A percentile compares a stretch with the other conserved stretches of the same genome.
Evolutionary conservation across 805 yeast species (phyloP).

Genomic region (Ogataea degrootiae): DNA sequence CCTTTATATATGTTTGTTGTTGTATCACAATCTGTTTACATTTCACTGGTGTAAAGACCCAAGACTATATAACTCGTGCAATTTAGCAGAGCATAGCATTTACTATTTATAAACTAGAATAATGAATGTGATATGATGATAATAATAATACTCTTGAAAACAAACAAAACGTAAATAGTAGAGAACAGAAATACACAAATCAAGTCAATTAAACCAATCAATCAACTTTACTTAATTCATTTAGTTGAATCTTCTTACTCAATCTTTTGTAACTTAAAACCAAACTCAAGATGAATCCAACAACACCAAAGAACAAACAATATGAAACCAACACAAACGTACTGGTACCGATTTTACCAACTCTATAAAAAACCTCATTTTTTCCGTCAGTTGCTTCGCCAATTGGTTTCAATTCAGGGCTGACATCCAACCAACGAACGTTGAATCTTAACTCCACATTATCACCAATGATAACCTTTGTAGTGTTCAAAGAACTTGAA

Average conservation of each 20-base stretch:
- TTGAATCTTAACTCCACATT: constrained; percentile 51
- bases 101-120: too few relatives aligned
- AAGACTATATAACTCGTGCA: too few relatives aligned
- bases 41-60: too few relatives aligned
- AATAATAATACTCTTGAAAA: too few relatives aligned
- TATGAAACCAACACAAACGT: constrained; percentile 5
- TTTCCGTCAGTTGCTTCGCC: constrained; percentile 2
- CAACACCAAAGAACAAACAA: constrained; percentile 10
- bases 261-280: constrained; percentile 22
- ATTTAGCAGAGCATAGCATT: too few relatives aligned
- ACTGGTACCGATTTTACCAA: constrained; percentile 3
- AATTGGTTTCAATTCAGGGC: background rate
- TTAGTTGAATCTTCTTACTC: constrained; percentile 18
- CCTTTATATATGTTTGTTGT: too few relatives aligned
- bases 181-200: too few relatives aligned
- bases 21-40: too few relatives aligned
- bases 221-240: constrained; percentile 23
- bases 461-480: constrained; percentile 65
- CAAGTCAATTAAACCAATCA: constrained; percentile 1
- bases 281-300: constrained; percentile 23
- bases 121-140: too few relatives aligned
- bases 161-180: too few relatives aligned
- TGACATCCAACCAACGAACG: constrained; percentile 45
- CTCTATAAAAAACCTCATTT: constrained; percentile 5
- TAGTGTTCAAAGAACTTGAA: constrained; percentile 56